Conservation (phyloP, 371 early-diverging fungal species). For the Coelomomyces lativittatus region DNA sequence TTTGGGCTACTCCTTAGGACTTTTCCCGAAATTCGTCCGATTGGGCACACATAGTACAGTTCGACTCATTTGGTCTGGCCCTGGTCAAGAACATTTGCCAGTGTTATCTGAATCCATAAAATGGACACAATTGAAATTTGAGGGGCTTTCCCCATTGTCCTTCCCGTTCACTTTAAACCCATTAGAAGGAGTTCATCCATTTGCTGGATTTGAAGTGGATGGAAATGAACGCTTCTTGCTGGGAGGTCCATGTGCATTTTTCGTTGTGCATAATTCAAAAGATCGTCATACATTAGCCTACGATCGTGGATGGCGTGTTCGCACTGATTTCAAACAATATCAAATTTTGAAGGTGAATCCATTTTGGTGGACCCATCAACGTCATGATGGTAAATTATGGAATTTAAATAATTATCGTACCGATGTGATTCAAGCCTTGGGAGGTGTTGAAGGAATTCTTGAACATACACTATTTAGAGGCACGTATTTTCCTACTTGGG, state of each 20-base stretch:
- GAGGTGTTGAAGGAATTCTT: conserved; percentile 94
- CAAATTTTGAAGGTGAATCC: conserved; percentile 86
- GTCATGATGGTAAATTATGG: conserved; percentile 94
- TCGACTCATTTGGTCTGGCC: no score
- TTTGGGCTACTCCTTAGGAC: no score
- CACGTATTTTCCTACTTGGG: conserved; percentile 91
- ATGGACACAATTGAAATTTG: no score
- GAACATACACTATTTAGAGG: conserved; percentile 97
- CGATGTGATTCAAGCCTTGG: conserved; percentile 94
- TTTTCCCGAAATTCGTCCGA: no score
- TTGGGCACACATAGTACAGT: no score
- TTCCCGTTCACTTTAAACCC: no score
- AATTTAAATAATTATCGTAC: conserved; percentile 90
- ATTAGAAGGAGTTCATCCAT: no score
- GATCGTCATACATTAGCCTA: conserved; percentile 94
- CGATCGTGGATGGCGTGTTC: conserved; percentile 96
- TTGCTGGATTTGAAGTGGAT: conserved; percentile 21
- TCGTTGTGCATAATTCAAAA: conserved; percentile 28
- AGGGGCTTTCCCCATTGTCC: no score
- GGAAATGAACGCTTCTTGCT: conserved; percentile 24
- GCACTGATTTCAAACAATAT: conserved; percentile 92
- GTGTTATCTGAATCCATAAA: no score
- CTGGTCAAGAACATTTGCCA: no score
- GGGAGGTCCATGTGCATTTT: no score
- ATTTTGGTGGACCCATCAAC: conserved; percentile 80